Percentiles rank a stretch among this genome's conserved stretches.
Conservation (phyloP, 2,329 filamentous ascomycete species). For the Lasiodiplodia sp. region DNA sequence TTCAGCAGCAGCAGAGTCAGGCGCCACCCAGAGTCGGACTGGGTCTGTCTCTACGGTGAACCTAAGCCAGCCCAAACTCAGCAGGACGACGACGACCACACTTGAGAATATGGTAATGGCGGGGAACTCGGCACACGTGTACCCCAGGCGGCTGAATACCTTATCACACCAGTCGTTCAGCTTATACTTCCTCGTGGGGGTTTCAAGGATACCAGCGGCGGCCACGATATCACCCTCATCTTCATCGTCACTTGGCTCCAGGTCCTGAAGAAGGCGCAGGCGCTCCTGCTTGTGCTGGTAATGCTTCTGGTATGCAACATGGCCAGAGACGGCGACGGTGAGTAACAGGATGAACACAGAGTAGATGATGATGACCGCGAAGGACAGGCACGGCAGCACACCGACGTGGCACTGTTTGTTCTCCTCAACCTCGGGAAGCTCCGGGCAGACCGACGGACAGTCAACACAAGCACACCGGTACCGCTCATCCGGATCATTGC, state of each 20-base stretch:
- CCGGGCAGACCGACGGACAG: constrained; percentile 84
- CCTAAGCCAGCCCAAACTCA: constrained; percentile 86
- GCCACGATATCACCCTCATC: constrained; percentile 88
- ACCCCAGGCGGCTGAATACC: constrained; percentile 81
- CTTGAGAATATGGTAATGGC: constrained; percentile 80
- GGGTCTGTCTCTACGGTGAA: constrained; percentile 93
- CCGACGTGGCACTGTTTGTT: constrained; percentile 81
- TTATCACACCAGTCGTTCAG: constrained; percentile 84
- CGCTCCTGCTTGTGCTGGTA: constrained; percentile 78
- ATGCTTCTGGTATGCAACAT: constrained; percentile 78
- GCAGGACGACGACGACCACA: constrained; percentile 74
- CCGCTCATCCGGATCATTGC: constrained; percentile 84
- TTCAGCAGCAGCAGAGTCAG: constrained; percentile 84
- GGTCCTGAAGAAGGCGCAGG: constrained; percentile 85
- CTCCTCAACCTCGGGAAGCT: constrained; percentile 77
- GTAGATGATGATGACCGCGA: constrained; percentile 89
- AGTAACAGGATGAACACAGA: constrained; percentile 74
- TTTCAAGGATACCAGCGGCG: constrained; percentile 77
- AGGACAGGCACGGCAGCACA: constrained; percentile 88
- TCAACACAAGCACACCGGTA: constrained; percentile 95
- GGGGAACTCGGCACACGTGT: constrained; percentile 82
- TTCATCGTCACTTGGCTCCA: constrained; percentile 86
- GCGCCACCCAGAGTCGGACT: constrained; percentile 95
- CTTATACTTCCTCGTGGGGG: constrained; percentile 78
- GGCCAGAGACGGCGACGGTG: constrained; percentile 71